Percentiles rank a stretch among this genome's conserved stretches.
These are phyloP conservation scores for Hymenoscyphus linearis DNA, from an alignment of 2,329 filamentous ascomycete genomes.

Conservation along the genomic window DNA sequence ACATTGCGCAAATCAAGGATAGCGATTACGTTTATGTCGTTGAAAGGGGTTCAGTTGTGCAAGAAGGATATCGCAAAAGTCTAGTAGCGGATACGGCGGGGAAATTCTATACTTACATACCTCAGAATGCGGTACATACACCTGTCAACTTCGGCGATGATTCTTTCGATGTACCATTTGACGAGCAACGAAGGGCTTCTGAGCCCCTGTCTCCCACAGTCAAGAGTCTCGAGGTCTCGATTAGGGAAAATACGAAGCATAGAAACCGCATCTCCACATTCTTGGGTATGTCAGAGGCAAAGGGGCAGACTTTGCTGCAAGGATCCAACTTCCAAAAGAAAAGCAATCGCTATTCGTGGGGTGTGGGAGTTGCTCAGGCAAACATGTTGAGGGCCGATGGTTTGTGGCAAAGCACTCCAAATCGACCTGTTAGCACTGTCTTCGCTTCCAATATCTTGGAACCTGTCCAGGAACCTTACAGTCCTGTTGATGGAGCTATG, in stretches of 20 bases:
- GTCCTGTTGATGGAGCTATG: neutral
- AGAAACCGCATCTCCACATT: conserved; percentile 14
- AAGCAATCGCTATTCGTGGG: conserved; percentile 12
- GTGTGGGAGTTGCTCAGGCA: conserved; percentile 15
- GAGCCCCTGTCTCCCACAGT: neutral
- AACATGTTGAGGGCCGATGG: conserved; percentile 15
- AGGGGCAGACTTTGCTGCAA: neutral
- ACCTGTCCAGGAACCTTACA: neutral
- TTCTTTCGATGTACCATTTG: neutral
- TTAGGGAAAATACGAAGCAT: neutral
- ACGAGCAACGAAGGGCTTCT: neutral
- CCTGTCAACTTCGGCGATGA: neutral
- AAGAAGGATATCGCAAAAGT: conserved; percentile 59
- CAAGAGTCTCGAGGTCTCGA: neutral
- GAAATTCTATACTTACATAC: conserved; percentile 39
- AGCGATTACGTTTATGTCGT: conserved; percentile 78
- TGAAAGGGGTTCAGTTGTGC: conserved; percentile 61
- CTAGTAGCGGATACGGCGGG: conserved; percentile 43
- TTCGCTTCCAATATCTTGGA: neutral
- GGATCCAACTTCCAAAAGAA: neutral
- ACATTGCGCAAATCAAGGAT: conserved; percentile 67
- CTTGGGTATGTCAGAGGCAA: conserved; percentile 11
- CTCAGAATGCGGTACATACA: neutral
- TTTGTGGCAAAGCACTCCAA: conserved; percentile 13
- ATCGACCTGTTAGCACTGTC: neutral